Evolutionary conservation across 192 early-diverging fungal genomes (phyloP).

Genomic region (Coemansia sp.): DNA sequence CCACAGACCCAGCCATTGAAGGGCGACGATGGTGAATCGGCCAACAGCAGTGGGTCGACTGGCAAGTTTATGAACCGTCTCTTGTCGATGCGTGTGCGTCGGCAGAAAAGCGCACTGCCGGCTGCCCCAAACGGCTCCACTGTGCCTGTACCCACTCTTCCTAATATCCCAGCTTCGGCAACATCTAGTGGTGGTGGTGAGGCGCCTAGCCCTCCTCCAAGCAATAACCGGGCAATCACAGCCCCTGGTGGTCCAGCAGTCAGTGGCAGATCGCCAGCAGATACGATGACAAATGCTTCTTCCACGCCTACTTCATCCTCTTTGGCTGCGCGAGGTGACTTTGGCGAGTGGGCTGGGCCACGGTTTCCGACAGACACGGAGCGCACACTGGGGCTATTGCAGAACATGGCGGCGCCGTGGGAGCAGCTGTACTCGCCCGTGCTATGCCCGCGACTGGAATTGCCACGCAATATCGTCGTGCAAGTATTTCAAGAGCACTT

Average conservation of each 20-base stretch:
- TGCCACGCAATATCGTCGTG: constrained; percentile 35
- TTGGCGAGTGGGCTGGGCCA: constrained; percentile 40
- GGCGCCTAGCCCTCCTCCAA: constrained; percentile 13
- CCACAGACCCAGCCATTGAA: constrained; percentile 11
- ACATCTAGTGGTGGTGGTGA: neutral
- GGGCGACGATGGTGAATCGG: constrained; percentile 35
- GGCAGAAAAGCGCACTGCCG: constrained; percentile 35
- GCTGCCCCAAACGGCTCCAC: neutral
- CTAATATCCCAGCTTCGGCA: neutral
- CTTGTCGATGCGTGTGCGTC: constrained; percentile 48
- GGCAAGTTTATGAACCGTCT: constrained; percentile 47
- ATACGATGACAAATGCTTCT: neutral
- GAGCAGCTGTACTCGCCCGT: constrained; percentile 51
- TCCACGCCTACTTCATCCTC: neutral
- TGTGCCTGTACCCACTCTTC: neutral
- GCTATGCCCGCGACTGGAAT: constrained; percentile 44
- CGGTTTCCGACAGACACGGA: constrained; percentile 47
- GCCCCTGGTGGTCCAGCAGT: constrained; percentile 3
- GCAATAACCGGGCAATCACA: constrained; percentile 14
- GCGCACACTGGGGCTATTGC: constrained; percentile 42
- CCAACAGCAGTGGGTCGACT: constrained; percentile 28
- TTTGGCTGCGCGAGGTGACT: neutral
- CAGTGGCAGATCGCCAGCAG: neutral
- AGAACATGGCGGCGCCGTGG: constrained; percentile 28
- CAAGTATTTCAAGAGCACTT: constrained; percentile 30